Evolutionary conservation across 1,139 yeast species (phyloP).

Genomic region (Saccharomycopsis crataegensis): DNA sequence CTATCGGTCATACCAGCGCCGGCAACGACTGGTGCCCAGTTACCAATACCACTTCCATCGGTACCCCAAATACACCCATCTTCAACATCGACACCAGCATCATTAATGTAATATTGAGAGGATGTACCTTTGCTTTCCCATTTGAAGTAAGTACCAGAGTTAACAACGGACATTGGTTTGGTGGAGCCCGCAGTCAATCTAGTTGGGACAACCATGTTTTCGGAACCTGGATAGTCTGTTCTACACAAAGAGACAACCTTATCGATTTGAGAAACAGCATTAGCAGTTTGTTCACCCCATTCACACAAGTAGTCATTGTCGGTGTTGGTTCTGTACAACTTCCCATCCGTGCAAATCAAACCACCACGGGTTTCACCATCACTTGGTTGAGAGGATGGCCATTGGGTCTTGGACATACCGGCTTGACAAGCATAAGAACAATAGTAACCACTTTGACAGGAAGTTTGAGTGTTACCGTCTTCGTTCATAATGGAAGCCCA

Average conservation of each 20-base stretch:
- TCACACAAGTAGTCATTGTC: conserved; percentile 58
- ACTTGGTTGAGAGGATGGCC: conserved; percentile 68
- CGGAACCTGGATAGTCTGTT: conserved; percentile 87
- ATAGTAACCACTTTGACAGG: conserved; percentile 66
- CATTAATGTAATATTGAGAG: conserved; percentile 73
- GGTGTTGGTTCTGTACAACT: conserved; percentile 58
- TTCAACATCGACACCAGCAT: conserved; percentile 67
- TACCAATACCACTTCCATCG: conserved; percentile 57
- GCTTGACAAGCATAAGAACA: conserved; percentile 85
- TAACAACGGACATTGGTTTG: conserved; percentile 58
- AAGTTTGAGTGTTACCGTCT: conserved; percentile 56
- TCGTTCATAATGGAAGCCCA: conserved; percentile 65
- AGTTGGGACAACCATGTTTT: conserved; percentile 80
- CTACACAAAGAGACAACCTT: conserved; percentile 68
- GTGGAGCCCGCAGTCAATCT: conserved; percentile 52
- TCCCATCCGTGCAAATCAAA: conserved; percentile 60
- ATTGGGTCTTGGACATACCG: conserved; percentile 87
- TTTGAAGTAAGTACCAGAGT: conserved; percentile 50
- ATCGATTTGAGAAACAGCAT: conserved; percentile 47
- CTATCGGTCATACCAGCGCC: conserved; percentile 67
- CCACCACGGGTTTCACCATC: conserved; percentile 80
- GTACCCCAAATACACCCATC: conserved; percentile 78
- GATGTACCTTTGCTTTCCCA: conserved; percentile 66
- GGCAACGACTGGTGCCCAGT: conserved; percentile 77
- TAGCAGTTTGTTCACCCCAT: conserved; percentile 64